These are phyloP conservation scores for Nevesoporus exiguus DNA, from an alignment of 768 basidiomycete genomes.

Conservation along the genomic window DNA sequence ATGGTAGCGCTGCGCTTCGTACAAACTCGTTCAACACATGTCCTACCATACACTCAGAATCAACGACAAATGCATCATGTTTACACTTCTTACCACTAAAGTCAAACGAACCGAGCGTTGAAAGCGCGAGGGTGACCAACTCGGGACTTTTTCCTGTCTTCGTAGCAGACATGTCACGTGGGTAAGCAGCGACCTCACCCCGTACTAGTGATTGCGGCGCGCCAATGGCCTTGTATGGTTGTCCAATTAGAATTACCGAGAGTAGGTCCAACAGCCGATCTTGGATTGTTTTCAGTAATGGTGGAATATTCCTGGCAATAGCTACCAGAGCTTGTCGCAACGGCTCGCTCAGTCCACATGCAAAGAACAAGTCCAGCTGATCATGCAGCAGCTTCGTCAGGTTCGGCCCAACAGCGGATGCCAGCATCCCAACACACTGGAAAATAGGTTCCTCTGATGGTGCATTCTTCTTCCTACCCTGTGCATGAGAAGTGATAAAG, in stretches of 20 bases:
- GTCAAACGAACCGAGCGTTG: constrained; percentile 87
- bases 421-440: constrained; percentile 96
- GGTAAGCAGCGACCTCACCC: constrained; percentile 45
- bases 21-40: constrained; percentile 96
- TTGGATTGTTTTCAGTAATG: constrained; percentile 89
- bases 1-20: constrained; percentile 84
- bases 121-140: constrained; percentile 75
- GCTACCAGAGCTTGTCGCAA: constrained; percentile 79
- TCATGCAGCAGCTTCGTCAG: constrained; percentile 95
- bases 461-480: constrained; percentile 74
- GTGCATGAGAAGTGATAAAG: constrained; percentile 1
- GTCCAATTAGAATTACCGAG: constrained; percentile 76
- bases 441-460: constrained; percentile 94
- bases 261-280: constrained; percentile 88
- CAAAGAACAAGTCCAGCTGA: constrained; percentile 94
- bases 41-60: constrained; percentile 42
- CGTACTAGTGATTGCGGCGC: constrained; percentile 66
- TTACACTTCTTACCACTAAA: constrained; percentile 66
- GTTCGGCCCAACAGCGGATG: constrained; percentile 91
- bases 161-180: constrained; percentile 51
- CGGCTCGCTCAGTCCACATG: constrained; percentile 87
- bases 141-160: constrained; percentile 63
- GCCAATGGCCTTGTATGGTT: constrained; percentile 84
- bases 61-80: not conserved
- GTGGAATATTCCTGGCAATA: constrained; percentile 85